Evolutionary conservation across 768 basidiomycete genomes (phyloP).

Genomic region (Leccinum subtestaceum): DNA sequence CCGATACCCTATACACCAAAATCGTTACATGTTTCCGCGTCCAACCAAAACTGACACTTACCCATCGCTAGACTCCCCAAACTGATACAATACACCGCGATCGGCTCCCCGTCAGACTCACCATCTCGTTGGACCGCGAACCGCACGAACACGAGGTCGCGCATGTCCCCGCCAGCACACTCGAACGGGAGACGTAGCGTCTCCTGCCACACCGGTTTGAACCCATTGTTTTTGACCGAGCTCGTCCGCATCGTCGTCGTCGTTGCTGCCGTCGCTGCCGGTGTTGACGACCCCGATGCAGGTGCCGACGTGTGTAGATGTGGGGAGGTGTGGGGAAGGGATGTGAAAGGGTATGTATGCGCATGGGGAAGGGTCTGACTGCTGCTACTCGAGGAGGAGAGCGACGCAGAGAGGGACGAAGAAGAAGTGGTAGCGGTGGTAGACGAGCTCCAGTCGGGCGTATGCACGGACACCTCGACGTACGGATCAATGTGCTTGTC

Average conservation of each 20-base stretch:
- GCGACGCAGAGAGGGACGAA: not conserved
- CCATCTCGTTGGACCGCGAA: conserved; percentile 72
- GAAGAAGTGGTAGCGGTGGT: not conserved
- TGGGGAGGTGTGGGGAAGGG: not conserved
- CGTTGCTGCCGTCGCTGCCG: conserved; percentile 31
- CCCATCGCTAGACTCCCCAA: conserved; percentile 72
- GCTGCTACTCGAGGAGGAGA: not conserved
- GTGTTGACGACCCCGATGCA: not conserved
- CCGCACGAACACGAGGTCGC: conserved; percentile 79
- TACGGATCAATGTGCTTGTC: conserved; percentile 67
- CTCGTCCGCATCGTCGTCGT: conserved; percentile 56
- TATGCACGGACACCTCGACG: conserved; percentile 76
- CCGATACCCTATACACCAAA: conserved; percentile 63
- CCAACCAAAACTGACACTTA: conserved; percentile 31
- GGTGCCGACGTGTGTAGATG: not conserved
- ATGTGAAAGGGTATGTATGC: not conserved
- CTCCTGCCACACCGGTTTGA: conserved; percentile 89
- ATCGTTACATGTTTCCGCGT: not conserved
- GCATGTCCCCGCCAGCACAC: conserved; percentile 65
- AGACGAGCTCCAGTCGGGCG: conserved; percentile 61
- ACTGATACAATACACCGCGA: conserved; percentile 73
- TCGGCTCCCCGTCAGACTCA: conserved; percentile 54
- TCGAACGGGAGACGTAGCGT: conserved; percentile 68
- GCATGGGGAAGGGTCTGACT: not conserved
- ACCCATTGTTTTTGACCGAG: conserved; percentile 80